Evolutionary conservation across 2,329 filamentous ascomycete genomes (phyloP).

Genomic region (Penicillium sp.): DNA sequence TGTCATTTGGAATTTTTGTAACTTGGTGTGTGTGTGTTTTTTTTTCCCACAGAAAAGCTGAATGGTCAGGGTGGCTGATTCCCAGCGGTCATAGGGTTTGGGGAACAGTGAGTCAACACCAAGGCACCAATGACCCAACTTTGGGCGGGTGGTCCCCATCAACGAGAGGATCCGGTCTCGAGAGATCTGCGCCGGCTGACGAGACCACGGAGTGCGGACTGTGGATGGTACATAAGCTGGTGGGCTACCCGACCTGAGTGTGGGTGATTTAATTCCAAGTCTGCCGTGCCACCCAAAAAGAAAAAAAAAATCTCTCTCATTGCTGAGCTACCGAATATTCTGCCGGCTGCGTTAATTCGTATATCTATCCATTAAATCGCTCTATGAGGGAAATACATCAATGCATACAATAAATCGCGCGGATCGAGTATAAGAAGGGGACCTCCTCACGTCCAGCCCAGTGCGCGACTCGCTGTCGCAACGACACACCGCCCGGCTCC

Average conservation of each 20-base stretch:
- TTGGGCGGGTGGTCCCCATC: neutral
- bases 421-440: slow-evolving; percentile 7
- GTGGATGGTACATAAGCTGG: no score
- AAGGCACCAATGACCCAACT: neutral
- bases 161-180: neutral
- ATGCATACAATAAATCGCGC: slow-evolving; percentile 14
- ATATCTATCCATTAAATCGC: neutral
- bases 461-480: no score
- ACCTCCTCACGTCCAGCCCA: no score
- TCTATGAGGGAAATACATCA: slow-evolving; percentile 2
- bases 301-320: neutral
- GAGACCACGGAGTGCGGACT: no score
- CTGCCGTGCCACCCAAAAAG: no score
- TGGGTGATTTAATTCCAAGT: no score
- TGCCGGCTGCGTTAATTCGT: slow-evolving; percentile 1
- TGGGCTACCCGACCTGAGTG: no score
- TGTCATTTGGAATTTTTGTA: no score
- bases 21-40: slow-evolving; percentile 11
- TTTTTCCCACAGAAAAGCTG: slow-evolving; percentile 4
- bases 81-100: neutral
- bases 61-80: neutral
- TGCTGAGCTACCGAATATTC: neutral
- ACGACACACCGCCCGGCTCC: slow-evolving; percentile 10
- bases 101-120: neutral
- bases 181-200: neutral